Base-by-base conservation (phyloP, 1,139 yeast genomes). In the Magnusiomyces paraingens region DNA sequence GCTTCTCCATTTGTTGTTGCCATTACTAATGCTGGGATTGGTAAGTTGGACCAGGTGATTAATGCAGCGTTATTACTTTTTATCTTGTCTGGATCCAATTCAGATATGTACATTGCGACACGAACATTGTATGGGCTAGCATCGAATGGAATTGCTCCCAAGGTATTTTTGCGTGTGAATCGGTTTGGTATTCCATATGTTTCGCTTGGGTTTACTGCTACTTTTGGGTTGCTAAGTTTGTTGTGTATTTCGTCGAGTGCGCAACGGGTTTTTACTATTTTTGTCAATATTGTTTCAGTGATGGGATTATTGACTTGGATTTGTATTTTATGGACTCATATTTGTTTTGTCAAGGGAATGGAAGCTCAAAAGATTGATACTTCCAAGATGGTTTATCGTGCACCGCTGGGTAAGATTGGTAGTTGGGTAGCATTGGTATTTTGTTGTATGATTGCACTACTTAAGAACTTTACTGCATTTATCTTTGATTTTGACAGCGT, bases 1-100 rank as follows among this genome's bases (percentile, higher is more conserved):
- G 89, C 89, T 17, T 84, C 91, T 12, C 93, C 95, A 45, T 86
- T 85, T 66, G 83, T 76, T 51, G 78, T 79, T 55, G 83, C 83
- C 35, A 75, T 79, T 58, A 73, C 75, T 61, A 82, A 81, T 61
- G 86, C 90, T 3, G 77, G 81, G 4, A 83, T 84, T 57, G 71
- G 70, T 0, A 84, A 77, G 1, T 71, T 85, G 59, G 82, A 85
- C 58, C 84, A 83, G 63, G 74, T 86, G 52, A 74, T 86, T 60
- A 86, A 86, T 64, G 91, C 83, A 1, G 81, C 81, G 59, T 81
- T 86, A 55, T 70, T 86, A 64, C 71, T 84, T 11, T 83, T 86
- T 55, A 86, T 86, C 54, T 78, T 84, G 59, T 81, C 87, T n/a
- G 86, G 91, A 8, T 83, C 86, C 51, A 85, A 84, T 69, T 83